Conservation (phyloP, 345 rosid genomes). For the Ceriops zippeliana region DNA sequence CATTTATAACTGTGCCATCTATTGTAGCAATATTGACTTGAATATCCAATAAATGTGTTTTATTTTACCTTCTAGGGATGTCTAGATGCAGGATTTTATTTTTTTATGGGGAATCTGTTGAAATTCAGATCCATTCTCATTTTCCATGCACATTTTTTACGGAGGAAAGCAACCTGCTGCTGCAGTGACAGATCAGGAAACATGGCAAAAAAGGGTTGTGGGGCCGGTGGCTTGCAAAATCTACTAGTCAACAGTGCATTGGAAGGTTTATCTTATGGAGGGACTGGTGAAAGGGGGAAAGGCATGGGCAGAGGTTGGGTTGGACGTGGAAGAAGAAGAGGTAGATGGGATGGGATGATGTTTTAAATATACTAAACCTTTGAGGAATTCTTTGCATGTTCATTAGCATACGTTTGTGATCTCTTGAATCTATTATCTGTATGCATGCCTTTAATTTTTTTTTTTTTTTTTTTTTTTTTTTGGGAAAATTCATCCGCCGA, state of each 20-base stretch:
- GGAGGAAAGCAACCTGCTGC: conserved; percentile 74
- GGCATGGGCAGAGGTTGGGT: conserved; percentile 18
- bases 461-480: too few species aligned
- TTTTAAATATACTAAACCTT: background rate
- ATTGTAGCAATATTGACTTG: too few species aligned
- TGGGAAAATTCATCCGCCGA: too few species aligned
- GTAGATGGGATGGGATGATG: conserved; percentile 8
- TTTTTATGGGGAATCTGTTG: background rate
- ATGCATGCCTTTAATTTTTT: too few species aligned
- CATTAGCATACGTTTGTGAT: background rate
- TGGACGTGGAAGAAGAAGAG: conserved; percentile 1
- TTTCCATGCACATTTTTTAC: conserved; percentile 17
- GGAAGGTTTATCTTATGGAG: conserved; percentile 79
- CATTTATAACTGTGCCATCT: too few species aligned
- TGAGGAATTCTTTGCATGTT: background rate
- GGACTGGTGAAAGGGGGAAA: conserved; percentile 47
- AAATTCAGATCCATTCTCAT: background rate
- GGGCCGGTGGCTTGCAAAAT: conserved; percentile 54
- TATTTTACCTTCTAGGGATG: too few species aligned
- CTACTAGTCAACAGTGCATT: conserved; percentile 88
- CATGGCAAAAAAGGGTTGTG: conserved; percentile 63
- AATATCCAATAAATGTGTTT: too few species aligned
- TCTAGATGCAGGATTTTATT: too few species aligned
- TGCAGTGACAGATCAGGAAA: conserved; percentile 53
- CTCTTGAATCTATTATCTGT: too few species aligned